Conservation (phyloP, 192 early-diverging fungal genomes). For the Gonapodya prolifera region DNA sequence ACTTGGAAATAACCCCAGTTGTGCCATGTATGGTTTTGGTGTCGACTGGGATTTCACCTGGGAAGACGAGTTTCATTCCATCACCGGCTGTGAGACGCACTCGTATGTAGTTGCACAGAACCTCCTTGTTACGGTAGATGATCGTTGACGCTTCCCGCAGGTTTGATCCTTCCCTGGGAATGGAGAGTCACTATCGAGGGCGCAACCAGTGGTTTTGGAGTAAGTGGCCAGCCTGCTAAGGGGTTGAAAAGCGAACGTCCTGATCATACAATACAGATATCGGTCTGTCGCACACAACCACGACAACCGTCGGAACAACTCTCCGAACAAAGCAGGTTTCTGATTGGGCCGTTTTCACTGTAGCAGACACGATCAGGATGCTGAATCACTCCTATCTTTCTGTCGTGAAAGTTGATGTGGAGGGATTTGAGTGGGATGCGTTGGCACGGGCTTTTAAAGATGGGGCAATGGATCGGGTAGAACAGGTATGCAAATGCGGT, state of each 20-base stretch:
- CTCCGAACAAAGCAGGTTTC: neutral
- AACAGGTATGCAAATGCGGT: neutral
- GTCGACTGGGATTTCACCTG: neutral
- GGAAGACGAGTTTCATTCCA: neutral
- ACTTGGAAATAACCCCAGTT: neutral
- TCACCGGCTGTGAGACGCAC: conserved; percentile 1
- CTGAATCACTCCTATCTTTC: neutral
- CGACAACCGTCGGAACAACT: neutral
- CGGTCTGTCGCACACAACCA: neutral
- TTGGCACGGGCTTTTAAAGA: neutral
- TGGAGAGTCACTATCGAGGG: neutral
- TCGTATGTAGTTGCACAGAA: neutral
- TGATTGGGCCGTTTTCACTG: neutral
- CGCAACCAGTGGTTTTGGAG: conserved; percentile 1
- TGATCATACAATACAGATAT: neutral
- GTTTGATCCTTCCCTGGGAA: neutral
- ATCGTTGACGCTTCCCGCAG: neutral
- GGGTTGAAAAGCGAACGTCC: neutral
- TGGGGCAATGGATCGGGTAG: neutral
- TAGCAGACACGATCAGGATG: neutral
- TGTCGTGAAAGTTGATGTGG: conserved; percentile 2
- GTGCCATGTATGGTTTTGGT: neutral
- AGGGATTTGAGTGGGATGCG: conserved; percentile 2
- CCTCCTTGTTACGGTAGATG: neutral
- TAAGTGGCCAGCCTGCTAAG: neutral